Evolutionary conservation across 495 filamentous ascomycete genomes (phyloP).

Genomic region (Neurospora hispaniola): DNA sequence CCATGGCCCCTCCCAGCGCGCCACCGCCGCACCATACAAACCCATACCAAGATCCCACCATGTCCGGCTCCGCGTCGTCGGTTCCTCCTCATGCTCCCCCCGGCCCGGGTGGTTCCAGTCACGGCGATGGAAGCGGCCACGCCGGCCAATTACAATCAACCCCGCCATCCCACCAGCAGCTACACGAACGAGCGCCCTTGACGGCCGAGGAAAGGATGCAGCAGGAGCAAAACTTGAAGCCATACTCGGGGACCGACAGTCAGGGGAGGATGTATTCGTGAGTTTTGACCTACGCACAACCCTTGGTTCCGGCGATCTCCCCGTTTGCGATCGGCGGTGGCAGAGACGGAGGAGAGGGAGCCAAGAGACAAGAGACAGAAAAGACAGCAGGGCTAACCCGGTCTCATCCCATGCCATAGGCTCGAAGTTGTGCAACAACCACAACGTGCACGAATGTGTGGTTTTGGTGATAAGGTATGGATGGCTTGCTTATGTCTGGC

Average conservation of each 20-base stretch:
- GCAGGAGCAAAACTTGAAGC: constrained; percentile 17
- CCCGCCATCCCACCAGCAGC: constrained; percentile 5
- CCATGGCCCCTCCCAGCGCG: constrained; percentile 18
- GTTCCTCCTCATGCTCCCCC: not conserved
- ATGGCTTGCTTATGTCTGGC: not conserved
- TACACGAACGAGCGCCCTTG: constrained; percentile 15
- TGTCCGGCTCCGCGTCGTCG: not conserved
- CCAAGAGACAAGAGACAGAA: not conserved
- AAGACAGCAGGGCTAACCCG: constrained; percentile 2
- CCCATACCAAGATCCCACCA: constrained; percentile 13
- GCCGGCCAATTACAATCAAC: constrained; percentile 1
- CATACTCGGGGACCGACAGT: constrained; percentile 19
- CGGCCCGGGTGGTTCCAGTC: not conserved
- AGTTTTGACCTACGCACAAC: constrained; percentile 4
- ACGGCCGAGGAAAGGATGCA: constrained; percentile 20
- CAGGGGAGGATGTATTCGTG: constrained; percentile 21
- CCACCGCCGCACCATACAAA: not conserved
- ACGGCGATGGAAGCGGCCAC: not conserved
- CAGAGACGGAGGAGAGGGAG: not conserved
- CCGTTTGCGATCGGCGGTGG: not conserved
- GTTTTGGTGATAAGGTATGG: constrained; percentile 90
- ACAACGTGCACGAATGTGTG: constrained; percentile 92
- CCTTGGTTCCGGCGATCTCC: not conserved
- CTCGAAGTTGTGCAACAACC: constrained; percentile 87
- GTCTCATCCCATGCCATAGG: constrained; percentile 27